Evolutionary conservation across 1,284 basidiomycete genomes (phyloP).

Genomic region (Puccinia hordei): DNA sequence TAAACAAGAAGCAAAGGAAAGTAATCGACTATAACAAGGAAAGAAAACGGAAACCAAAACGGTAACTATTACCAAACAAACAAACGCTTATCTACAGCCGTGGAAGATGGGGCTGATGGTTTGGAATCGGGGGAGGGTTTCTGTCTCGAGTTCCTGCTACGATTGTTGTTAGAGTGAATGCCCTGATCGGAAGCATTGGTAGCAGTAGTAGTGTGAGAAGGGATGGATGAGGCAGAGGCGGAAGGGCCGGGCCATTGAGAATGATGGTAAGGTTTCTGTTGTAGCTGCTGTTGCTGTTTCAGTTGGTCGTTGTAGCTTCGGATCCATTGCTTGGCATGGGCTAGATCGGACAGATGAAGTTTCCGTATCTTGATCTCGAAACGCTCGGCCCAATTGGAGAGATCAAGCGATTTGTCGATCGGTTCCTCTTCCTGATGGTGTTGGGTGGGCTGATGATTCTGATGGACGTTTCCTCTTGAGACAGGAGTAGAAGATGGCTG

Average conservation of each 20-base stretch:
- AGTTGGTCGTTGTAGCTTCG: conserved; percentile 12
- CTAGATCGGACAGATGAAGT: not conserved
- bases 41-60: not conserved
- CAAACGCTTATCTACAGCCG: not conserved
- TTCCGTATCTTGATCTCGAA: conserved; percentile 16
- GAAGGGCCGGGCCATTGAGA: too few relatives aligned
- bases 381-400: not conserved
- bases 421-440: not conserved
- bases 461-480: not conserved
- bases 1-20: too few relatives aligned
- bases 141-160: not conserved
- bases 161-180: not conserved
- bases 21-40: too few relatives aligned
- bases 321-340: conserved; percentile 26
- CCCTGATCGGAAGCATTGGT: not conserved
- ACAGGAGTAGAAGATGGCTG: not conserved
- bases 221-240: too few relatives aligned
- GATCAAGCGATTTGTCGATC: not conserved
- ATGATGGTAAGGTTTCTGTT: too few relatives aligned
- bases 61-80: not conserved
- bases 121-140: not conserved
- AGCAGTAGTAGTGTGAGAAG: not conserved
- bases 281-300: conserved; percentile 2
- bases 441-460: not conserved
- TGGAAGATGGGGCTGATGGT: not conserved